phyloP scores from a whole-genome alignment of 768 basidiomycete species.

The Tricholoma furcatifolium region DNA sequence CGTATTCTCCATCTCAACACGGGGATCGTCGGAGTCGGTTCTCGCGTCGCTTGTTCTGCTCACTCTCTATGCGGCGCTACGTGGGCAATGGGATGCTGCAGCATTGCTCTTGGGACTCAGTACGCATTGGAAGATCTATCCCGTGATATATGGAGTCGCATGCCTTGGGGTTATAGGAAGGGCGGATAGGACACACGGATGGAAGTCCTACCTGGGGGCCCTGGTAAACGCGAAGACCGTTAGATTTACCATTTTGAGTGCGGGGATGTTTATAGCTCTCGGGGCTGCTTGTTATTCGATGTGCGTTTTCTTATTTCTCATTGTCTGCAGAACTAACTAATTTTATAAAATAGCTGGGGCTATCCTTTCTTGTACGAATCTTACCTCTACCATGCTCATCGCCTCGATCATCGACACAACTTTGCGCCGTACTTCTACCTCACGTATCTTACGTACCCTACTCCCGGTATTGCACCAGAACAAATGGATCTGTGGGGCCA shows the following conservation, averaged over 20 bases:
- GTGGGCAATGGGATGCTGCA: slow-evolving; percentile 57
- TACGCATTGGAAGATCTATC: slow-evolving; percentile 98
- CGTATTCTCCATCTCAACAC: slow-evolving; percentile 93
- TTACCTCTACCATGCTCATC: slow-evolving; percentile 88
- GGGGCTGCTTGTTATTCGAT: slow-evolving; percentile 69
- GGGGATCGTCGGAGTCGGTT: slow-evolving; percentile 92
- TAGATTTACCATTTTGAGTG: slow-evolving; percentile 69
- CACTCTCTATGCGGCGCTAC: slow-evolving; percentile 60
- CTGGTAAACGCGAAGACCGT: slow-evolving; percentile 52
- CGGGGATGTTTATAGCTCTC: slow-evolving; percentile 62
- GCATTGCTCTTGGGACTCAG: slow-evolving; percentile 78
- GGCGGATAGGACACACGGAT: slow-evolving; percentile 9
- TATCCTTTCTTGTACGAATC: slow-evolving; percentile 88
- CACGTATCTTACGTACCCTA: slow-evolving; percentile 83
- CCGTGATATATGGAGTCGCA: slow-evolving; percentile 84
- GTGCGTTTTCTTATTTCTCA: slow-evolving; percentile 43
- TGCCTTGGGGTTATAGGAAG: slow-evolving; percentile 57
- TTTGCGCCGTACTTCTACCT: slow-evolving; percentile 98
- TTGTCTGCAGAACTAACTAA: not conserved
- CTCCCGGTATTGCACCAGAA: slow-evolving; percentile 17
- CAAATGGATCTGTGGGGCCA: slow-evolving; percentile 32
- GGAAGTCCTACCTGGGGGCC: slow-evolving; percentile 32
- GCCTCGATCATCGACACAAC: slow-evolving; percentile 96
- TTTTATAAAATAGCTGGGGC: slow-evolving; percentile 73
- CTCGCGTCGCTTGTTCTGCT: slow-evolving; percentile 77